Base-by-base conservation (phyloP, 106 monocot genomes). In the Allium cepa region DNA sequence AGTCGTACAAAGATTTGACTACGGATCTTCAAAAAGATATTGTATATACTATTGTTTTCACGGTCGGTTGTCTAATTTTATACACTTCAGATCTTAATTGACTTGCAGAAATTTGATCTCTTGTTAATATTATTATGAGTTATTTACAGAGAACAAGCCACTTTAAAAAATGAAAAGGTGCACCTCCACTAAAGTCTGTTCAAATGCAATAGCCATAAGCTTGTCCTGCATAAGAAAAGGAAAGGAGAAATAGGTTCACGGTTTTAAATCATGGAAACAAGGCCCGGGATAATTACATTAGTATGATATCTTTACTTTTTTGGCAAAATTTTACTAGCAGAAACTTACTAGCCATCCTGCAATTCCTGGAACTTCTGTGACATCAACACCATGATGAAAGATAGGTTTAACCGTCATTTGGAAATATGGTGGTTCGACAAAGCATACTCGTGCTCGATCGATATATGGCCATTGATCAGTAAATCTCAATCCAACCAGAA, bases 371-470 rank as follows among this genome's bases (percentile, higher is more conserved):
- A 95, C 63, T 82, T 91, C 91, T n/a, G 95, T 76, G 53, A 95
- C 95, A 82, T 95, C 95, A 48, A 95, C 18, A 8, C 95, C 95
- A 79, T 86, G 83, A 69, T 63, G 77, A 67, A 91, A 80, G 51
- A 95, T 82, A 27, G 95, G 95, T 78, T 95, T 95, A n/a, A 85
- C 85, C 10, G 81, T 83, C 85, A 91, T 86, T 71, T 95, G 88
- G 62, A 95, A 84, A 79, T 88, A 92, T 59, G 96, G 96, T 60
- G 91, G 84, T 70, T 84, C 86, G 26, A 86, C 75, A 78, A 96
- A 96, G 74, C 92, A 96, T 58, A 96, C 57, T 48, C 95, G 70
- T 12, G 88, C 55, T 9, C 91, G 87, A 56, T 78, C 86, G 68
- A 96, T 67, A 73, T 91, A 96, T 55, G 95, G 95, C 91, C 91